These are phyloP conservation scores for Barbarea vulgaris DNA, from an alignment of 345 rosid species.

Conservation along the genomic window DNA sequence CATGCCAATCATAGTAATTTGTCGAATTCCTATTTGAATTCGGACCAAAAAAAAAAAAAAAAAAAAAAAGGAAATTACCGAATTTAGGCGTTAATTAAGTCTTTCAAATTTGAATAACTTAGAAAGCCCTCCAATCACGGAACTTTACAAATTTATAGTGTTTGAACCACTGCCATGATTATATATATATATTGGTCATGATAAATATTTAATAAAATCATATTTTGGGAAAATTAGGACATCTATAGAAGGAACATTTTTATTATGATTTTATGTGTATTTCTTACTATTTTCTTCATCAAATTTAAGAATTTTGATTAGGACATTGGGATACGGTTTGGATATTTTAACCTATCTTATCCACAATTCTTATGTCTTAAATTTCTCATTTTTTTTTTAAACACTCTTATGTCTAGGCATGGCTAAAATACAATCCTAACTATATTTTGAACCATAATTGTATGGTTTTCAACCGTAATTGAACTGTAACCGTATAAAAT, in stretches of 20 bases:
- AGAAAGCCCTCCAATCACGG: slow-evolving; percentile 26
- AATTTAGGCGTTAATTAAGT: slow-evolving; percentile 3
- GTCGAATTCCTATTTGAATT: slow-evolving; percentile 8
- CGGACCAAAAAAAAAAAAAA: neutral
- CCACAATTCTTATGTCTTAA: too few species aligned
- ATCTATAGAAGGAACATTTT: neutral
- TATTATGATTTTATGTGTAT: too few species aligned
- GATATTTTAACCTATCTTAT: too few species aligned
- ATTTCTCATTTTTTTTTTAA: too few species aligned
- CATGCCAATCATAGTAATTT: slow-evolving; percentile 9
- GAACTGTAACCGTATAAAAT: too few species aligned
- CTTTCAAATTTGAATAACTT: neutral
- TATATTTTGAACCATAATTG: too few species aligned
- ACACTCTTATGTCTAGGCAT: too few species aligned
- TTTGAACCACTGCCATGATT: slow-evolving; percentile 4
- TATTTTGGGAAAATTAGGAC: neutral
- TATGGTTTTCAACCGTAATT: too few species aligned
- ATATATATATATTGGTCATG: neutral
- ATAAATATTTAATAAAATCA: neutral
- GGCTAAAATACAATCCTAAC: too few species aligned
- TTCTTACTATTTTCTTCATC: neutral
- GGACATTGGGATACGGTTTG: neutral
- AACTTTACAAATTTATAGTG: neutral
- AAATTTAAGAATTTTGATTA: neutral
- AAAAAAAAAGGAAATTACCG: neutral